These are phyloP conservation scores for Colletotrichum tropicale DNA, from an alignment of 2,329 filamentous ascomycete genomes.

Conservation along the genomic window DNA sequence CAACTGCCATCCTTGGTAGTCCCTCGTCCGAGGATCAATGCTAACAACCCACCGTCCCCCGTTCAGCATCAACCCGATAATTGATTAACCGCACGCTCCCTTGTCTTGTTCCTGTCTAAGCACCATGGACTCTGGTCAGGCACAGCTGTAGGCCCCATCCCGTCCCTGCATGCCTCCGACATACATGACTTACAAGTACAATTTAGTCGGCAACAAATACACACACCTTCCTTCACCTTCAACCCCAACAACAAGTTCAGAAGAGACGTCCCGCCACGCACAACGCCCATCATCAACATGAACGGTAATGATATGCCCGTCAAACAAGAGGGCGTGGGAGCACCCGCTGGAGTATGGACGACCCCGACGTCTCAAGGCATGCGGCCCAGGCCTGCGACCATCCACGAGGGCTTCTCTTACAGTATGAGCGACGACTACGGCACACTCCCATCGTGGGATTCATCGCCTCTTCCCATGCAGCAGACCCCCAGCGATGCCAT, in stretches of 20 bases:
- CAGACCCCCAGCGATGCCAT: constrained; percentile 55
- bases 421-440: constrained; percentile 59
- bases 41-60: constrained; percentile 38
- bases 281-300: constrained; percentile 52
- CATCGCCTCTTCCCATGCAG: constrained; percentile 56
- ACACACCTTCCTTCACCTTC: constrained; percentile 54
- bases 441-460: constrained; percentile 61
- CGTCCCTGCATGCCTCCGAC: constrained; percentile 21
- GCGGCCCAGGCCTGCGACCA: constrained; percentile 61
- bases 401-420: constrained; percentile 67
- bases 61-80: constrained; percentile 39
- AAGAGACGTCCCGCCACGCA: constrained; percentile 48
- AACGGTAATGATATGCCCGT: constrained; percentile 53
- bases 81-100: constrained; percentile 40
- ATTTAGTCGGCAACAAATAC: constrained; percentile 51
- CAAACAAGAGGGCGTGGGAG: constrained; percentile 51
- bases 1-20: constrained; percentile 29
- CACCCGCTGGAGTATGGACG: constrained; percentile 56
- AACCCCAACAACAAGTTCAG: constrained; percentile 51
- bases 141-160: constrained; percentile 53
- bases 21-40: constrained; percentile 35
- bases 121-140: constrained; percentile 57
- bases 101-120: constrained; percentile 33
- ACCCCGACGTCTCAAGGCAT: constrained; percentile 56
- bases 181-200: constrained; percentile 40